These are phyloP conservation scores for Neoboletus magnificus DNA, from an alignment of 768 basidiomycete species.

Conservation along the genomic window DNA sequence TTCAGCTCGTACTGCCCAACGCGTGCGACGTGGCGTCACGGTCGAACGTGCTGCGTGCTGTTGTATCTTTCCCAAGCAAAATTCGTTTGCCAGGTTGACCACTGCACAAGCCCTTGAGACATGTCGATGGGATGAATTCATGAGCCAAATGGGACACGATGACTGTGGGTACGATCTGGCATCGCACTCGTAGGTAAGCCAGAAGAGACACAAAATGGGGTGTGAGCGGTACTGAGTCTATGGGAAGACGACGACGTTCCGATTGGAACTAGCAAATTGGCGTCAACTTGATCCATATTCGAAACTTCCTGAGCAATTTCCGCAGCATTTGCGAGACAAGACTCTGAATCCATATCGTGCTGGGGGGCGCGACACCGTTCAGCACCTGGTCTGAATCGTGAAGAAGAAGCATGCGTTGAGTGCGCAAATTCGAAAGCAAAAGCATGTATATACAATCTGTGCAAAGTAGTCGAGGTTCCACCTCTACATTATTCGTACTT, in stretches of 20 bases:
- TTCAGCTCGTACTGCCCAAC: neutral
- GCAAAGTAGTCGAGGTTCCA: constrained; percentile 22
- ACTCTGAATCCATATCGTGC: neutral
- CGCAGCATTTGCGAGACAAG: neutral
- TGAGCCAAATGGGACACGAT: neutral
- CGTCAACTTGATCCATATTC: neutral
- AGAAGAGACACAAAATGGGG: no score
- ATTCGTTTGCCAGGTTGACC: neutral
- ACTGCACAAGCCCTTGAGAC: neutral
- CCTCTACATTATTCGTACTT: constrained; percentile 25
- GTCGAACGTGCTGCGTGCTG: no score
- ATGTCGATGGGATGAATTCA: neutral
- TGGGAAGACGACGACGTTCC: no score
- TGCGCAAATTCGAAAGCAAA: constrained; percentile 16
- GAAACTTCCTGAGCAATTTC: neutral
- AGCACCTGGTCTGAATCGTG: neutral
- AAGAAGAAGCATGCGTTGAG: constrained; percentile 13
- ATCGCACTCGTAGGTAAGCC: neutral
- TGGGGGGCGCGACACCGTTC: neutral
- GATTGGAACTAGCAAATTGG: neutral
- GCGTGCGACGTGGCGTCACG: no score
- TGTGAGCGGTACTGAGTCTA: no score
- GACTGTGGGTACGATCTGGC: no score
- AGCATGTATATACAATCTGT: constrained; percentile 28
- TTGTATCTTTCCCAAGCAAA: no score